Evolutionary conservation across 768 basidiomycete genomes (phyloP), one percentile per base, ranked within the genome.

Genomic region (Termitomyces sp.): DNA sequence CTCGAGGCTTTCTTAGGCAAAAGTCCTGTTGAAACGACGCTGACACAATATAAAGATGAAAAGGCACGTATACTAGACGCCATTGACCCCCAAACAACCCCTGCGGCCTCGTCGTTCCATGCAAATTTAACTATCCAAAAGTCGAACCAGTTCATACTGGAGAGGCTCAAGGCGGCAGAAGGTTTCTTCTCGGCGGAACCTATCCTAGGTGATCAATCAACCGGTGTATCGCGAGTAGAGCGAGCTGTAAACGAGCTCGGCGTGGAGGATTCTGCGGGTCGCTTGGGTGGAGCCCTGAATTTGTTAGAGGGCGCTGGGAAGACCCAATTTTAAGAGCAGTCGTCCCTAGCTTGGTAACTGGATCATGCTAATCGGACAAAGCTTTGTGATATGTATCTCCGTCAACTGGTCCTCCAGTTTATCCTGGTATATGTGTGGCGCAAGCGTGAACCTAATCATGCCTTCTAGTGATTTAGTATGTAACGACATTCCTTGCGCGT

Each of bases 131-230:
- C 73, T 17, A 56, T 85, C 35, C 68, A 69, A 47, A 70, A 73
- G 35, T 82, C 81, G 7, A 83, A 77, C 57, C 64, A 65, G 32
- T 71, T 71, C 1, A 78, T 89, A 26, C 65, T 81, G 12, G 70
- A 70, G 41, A 80, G 86, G 47, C 69, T 89, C 54, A 74, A 71
- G 64, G 76, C 72, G 61, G 79, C 82, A 11, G 77, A 81, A 53
- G 73, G 72, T 53, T 68, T 76, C 52, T 75, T 77, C 5, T 71
- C 72, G 15, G 65, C 71, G 49, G 64, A 49, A 43, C 45, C 14
- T 17, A 41, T 28, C 41, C 9, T 50, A 15, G 57, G 28, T 10
- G 45, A 53, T 38, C 43, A 53, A 22, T 55, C 53, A 19, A 61
- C 76, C 1, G 80, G 79, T 17, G 63, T 82, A 15, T 63, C 62